Base-by-base conservation (phyloP, 179 eudicot genomes). In the Camellia oleifera region DNA sequence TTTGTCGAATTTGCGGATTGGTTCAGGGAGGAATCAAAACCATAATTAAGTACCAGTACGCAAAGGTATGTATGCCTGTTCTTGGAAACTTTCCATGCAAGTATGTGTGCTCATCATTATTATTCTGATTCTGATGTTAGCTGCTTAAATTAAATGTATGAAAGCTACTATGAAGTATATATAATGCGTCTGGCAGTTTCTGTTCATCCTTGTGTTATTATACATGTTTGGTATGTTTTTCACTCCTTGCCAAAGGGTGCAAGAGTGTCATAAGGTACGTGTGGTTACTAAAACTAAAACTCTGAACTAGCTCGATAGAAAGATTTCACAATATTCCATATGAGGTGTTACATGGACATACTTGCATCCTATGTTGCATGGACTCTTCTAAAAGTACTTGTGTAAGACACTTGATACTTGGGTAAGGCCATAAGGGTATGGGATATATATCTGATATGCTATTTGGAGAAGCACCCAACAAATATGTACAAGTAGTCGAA, bases 1-100 rank as follows among this genome's bases (percentile, higher is more conserved):
- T 96, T 42, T 96, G 99, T 81, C 98, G 98, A 64, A 91, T 96
- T 52, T 96, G 99, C 86, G 98, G 99, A 66, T 91, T 96, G 11
- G 84, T 96, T 76, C 82, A 89, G 77, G 89, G 88, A 87, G 87
- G 91, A 66, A 96, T 96, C 18, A 98, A 96, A 76, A 79, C 91
- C 64, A 96, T 96, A 26, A 91, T 96, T 71, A 98, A 96, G 83
- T 94, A 85, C 84, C 97, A 95, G 83, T 92, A 88, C 75, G 76
- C 88, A 4, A 96, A 96, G 99, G 99, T 96, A 69, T 78, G 75
- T 5, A 57, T 69, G 40, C 40, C 40, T 32, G 57, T 69, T 42
- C 20, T 83, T 60, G 48, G 13, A 74, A 60, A 17, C 17, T 75
- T 42, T 40, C 0, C 40, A 63, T 44, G 71, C 11, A 20, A 64